Base-by-base conservation (phyloP, 371 early-diverging fungal genomes). In the Rhizomucor pusillus region DNA sequence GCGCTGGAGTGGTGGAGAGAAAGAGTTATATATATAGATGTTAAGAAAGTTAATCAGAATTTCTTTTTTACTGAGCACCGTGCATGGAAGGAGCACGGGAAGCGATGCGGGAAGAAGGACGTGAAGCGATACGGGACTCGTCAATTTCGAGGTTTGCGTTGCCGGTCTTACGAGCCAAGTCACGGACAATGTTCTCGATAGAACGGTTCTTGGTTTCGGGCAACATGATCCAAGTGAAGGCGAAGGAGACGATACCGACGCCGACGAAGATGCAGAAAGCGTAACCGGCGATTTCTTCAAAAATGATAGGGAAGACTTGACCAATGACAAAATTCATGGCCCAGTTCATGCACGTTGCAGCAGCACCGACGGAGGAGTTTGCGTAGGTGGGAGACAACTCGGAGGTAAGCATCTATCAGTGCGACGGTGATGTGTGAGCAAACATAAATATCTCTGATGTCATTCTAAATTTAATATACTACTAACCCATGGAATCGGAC, bases 191-290 rank as follows among this genome's bases (percentile, higher is more conserved):
- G 18, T 73, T 69, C 66, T 89, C 89, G 22, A 86, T 71, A 11
- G 84, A 74, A 11, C 78, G 67, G 24, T 82, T 85, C 62, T 79
- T 83, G 13, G 91, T 92, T 69, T 93, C 94, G 13, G 90, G 89
- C 14, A 57, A 16, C 34, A 52, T 40, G 47, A 59, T 50, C 50
- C 43, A 50, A 12, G 60, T 66, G 20, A 62, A 57, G 23, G 62
- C 29, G 19, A 57, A 47, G 43, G 61, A 53, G 11, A 53, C 55
- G 11, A 54, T 43, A 23, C 59, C 59, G 34, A 69, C 58, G 43
- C 62, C 62, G 14, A 59, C 62, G 49, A 74, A 88, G 60, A 86
- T 71, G 49, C 85, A 66, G 74, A 86, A 88, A 6, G 77, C 69
- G 65, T 77, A 81, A 57, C 70, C 67, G 47, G 68, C 69, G 60